Percentiles rank a stretch among this genome's conserved stretches.
Evolutionary conservation across 305 asterid genomes (phyloP).

Genomic region (Nicotiana rustica): DNA sequence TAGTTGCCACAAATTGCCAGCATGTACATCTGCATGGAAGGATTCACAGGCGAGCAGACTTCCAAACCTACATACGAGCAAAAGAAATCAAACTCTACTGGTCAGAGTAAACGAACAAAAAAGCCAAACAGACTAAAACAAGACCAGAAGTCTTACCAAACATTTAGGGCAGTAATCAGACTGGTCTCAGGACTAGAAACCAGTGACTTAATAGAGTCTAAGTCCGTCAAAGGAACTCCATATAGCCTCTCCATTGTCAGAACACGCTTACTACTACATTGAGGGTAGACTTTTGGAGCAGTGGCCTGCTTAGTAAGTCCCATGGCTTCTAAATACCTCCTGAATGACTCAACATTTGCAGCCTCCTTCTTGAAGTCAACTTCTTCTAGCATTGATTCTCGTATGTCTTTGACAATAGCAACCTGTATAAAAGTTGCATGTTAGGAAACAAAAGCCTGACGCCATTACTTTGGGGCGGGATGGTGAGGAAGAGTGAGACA

Average conservation of each 20-base stretch:
- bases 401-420: slow-evolving; percentile 93
- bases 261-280: slow-evolving; percentile 71
- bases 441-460: background rate
- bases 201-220: slow-evolving; percentile 84
- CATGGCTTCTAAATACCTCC: slow-evolving; percentile 87
- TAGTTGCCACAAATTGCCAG: slow-evolving; percentile 94
- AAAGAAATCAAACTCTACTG: background rate
- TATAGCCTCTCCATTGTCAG: slow-evolving; percentile 97
- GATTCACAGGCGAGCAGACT: slow-evolving; percentile 93
- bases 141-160: slow-evolving; percentile 62
- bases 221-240: slow-evolving; percentile 97
- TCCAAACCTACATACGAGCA: slow-evolving; percentile 74
- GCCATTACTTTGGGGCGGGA: background rate
- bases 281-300: slow-evolving; percentile 89
- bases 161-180: slow-evolving; percentile 94
- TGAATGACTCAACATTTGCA: slow-evolving; percentile 77
- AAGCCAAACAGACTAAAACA: slow-evolving; percentile 29
- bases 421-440: slow-evolving; percentile 62
- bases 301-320: slow-evolving; percentile 91
- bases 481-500: background rate
- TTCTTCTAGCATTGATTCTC: slow-evolving; percentile 98
- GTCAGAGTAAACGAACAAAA: slow-evolving; percentile 13
- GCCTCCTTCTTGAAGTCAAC: slow-evolving; percentile 97
- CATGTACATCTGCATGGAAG: slow-evolving; percentile 98
- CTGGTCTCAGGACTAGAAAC: slow-evolving; percentile 87